A percentile compares a stretch with the other conserved stretches of the same genome.
These are phyloP conservation scores for Aulographum hederae DNA, from an alignment of 2,329 filamentous ascomycete genomes.

Conservation along the genomic window DNA sequence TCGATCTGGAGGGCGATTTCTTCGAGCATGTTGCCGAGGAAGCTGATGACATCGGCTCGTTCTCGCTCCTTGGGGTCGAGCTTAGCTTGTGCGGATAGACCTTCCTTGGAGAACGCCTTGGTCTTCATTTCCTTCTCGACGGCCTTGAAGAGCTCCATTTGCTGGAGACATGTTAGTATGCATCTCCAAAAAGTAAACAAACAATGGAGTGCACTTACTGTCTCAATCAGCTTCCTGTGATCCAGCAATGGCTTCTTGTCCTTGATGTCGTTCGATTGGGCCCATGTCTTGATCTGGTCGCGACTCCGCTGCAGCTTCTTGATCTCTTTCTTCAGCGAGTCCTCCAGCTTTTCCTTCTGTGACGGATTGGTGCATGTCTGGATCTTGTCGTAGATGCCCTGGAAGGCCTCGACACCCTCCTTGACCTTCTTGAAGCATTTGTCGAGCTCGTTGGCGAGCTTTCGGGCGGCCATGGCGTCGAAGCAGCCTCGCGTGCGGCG, in stretches of 20 bases:
- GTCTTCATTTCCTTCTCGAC: conserved; percentile 99
- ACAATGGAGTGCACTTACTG: conserved; percentile 39
- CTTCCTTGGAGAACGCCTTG: conserved; percentile 97
- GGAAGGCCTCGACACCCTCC: conserved; percentile 83
- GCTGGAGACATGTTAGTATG: conserved; percentile 34
- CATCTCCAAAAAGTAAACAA: neutral
- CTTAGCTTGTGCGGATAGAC: conserved; percentile 75
- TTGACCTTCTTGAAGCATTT: conserved; percentile 98
- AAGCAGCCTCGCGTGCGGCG: conserved; percentile 4
- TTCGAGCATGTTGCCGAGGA: conserved; percentile 73
- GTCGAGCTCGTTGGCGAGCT: conserved; percentile 94
- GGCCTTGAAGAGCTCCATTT: conserved; percentile 99
- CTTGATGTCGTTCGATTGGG: conserved; percentile 96
- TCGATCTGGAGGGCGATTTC: conserved; percentile 91
- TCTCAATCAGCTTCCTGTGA: conserved; percentile 91
- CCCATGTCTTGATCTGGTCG: conserved; percentile 99
- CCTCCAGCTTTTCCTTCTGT: conserved; percentile 96
- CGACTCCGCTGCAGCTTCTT: conserved; percentile 96
- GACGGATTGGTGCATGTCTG: conserved; percentile 79
- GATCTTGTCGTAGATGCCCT: conserved; percentile 95
- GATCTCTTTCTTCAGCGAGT: conserved; percentile 96
- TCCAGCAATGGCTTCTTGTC: conserved; percentile 93
- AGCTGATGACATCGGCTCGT: conserved; percentile 74
- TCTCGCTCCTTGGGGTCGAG: conserved; percentile 96
- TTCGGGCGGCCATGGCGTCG: conserved; percentile 72